phyloP scores from a whole-genome alignment of 2,329 filamentous ascomycete species.

The Zymoseptoria tritici region DNA sequence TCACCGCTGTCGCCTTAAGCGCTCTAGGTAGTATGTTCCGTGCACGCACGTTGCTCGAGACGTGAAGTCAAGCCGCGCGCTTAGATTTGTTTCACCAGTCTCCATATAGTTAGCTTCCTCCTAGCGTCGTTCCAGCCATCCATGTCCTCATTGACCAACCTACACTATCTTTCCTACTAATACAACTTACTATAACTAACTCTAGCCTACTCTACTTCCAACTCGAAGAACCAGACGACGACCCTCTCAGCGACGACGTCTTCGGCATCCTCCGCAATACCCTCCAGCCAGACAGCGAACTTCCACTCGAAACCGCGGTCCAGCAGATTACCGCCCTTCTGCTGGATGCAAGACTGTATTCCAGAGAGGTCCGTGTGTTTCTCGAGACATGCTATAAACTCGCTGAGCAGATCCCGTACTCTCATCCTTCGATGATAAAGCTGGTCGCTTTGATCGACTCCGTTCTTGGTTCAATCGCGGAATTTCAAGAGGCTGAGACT shows the following conservation, averaged over 20 bases:
- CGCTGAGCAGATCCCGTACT: constrained; percentile 2
- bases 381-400: constrained; percentile 3
- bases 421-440: constrained; percentile 1
- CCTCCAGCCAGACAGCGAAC: constrained; percentile 2
- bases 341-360: background rate
- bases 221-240: constrained; percentile 2
- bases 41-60: too few species aligned
- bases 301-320: background rate
- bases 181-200: background rate
- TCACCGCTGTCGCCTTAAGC: too few species aligned
- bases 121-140: too few species aligned
- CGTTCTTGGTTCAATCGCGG: background rate
- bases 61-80: too few species aligned
- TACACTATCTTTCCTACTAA: background rate
- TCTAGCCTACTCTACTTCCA: background rate
- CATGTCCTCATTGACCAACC: too few species aligned
- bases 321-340: background rate
- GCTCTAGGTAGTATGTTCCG: too few species aligned
- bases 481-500: too few species aligned
- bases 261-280: constrained; percentile 1
- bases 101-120: too few species aligned
- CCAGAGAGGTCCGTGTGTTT: background rate
- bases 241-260: background rate
- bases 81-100: too few species aligned
- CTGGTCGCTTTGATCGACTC: background rate